These are phyloP conservation scores for Rhizopus delemar DNA, from an alignment of 371 early-diverging fungal genomes.

Conservation along the genomic window DNA sequence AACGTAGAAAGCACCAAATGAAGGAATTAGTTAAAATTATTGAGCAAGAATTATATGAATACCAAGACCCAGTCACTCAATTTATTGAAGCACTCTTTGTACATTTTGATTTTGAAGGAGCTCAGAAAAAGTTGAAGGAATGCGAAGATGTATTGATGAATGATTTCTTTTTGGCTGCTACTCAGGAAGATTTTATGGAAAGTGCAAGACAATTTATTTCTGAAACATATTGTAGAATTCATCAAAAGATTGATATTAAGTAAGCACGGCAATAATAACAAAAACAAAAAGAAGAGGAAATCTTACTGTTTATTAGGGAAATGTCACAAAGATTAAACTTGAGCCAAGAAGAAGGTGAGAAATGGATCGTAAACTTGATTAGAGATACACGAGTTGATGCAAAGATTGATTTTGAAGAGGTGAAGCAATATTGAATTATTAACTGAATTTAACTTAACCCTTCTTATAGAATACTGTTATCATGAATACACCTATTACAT, in stretches of 20 bases:
- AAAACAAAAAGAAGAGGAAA: neutral
- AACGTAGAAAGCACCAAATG: conserved; percentile 81
- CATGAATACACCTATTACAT: conserved; percentile 84
- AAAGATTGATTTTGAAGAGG: conserved; percentile 91
- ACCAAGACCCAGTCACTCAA: conserved; percentile 88
- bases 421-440: conserved; percentile 19
- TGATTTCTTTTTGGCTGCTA: conserved; percentile 87
- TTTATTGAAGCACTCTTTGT: conserved; percentile 88
- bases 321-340: conserved; percentile 84
- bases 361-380: conserved; percentile 96
- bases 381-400: conserved; percentile 93
- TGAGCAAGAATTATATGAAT: conserved; percentile 80
- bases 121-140: conserved; percentile 83
- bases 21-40: conserved; percentile 90
- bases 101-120: conserved; percentile 92
- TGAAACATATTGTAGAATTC: conserved; percentile 94
- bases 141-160: conserved; percentile 83
- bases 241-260: conserved; percentile 88
- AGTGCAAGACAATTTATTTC: conserved; percentile 90
- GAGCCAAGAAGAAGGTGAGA: conserved; percentile 88
- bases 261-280: neutral
- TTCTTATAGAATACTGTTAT: conserved; percentile 76
- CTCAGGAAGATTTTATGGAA: conserved; percentile 88
- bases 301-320: conserved; percentile 39
- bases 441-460: neutral